Evolutionary conservation across 148 eudicot genomes (phyloP).

Genomic region (Rhododendron mucronatum): DNA sequence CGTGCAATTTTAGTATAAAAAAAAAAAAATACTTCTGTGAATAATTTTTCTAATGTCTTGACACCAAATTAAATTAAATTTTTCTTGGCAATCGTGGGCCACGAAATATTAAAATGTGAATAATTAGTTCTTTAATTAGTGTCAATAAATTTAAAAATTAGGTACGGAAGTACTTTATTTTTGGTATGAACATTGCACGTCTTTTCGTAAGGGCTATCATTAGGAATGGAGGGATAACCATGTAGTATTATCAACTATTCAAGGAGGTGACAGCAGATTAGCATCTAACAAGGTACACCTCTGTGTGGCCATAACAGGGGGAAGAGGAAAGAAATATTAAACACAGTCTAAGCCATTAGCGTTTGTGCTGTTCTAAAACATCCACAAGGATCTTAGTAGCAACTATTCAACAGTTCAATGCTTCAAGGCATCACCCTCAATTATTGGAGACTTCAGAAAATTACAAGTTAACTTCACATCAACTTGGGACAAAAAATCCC

Average conservation of each 20-base stretch:
- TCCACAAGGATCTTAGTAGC: background rate
- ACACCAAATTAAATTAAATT: background rate
- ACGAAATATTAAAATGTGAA: too few species aligned
- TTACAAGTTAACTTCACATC: background rate
- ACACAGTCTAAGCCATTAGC: background rate
- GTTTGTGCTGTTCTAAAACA: background rate
- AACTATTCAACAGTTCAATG: slow-evolving; percentile 5
- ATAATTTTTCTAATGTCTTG: background rate
- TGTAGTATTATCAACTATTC: background rate
- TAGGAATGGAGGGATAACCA: background rate
- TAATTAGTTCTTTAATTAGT: background rate
- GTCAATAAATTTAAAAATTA: background rate
- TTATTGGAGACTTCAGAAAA: background rate
- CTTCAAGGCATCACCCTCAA: background rate
- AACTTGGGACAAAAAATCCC: background rate
- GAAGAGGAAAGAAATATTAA: background rate
- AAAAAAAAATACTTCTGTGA: background rate
- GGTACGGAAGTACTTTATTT: background rate
- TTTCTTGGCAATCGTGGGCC: too few species aligned
- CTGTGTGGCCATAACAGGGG: background rate
- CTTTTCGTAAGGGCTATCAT: background rate
- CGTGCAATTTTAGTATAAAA: background rate
- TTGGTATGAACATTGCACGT: background rate
- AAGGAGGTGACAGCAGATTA: background rate
- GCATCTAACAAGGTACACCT: background rate